Evolutionary conservation across 306 rosid species (phyloP).

Genomic region (Senna tora): DNA sequence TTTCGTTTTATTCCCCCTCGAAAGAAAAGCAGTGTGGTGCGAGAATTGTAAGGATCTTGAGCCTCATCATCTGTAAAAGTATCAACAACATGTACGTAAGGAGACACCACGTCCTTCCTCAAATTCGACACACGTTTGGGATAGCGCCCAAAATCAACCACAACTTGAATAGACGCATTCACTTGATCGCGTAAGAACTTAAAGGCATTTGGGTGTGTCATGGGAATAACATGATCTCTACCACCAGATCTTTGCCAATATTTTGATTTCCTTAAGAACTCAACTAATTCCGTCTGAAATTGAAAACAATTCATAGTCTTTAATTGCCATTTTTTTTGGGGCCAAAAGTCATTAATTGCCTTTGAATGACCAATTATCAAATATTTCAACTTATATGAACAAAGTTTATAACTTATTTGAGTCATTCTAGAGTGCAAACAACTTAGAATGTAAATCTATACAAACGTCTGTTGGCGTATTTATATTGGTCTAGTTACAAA

Average conservation of each 20-base stretch:
- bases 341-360: no score
- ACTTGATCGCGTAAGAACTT: slow-evolving; percentile 61
- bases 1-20: slow-evolving; percentile 68
- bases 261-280: slow-evolving; percentile 56
- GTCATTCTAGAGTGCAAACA: no score
- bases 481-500: no score
- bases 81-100: slow-evolving; percentile 72
- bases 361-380: background rate
- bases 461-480: no score
- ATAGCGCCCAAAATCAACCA: slow-evolving; percentile 74
- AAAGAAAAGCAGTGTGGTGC: slow-evolving; percentile 64
- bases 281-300: slow-evolving; percentile 56
- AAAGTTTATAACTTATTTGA: no score
- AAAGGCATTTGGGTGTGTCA: slow-evolving; percentile 83
- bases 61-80: slow-evolving; percentile 58
- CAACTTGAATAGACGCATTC: slow-evolving; percentile 64
- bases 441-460: no score
- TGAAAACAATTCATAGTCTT: slow-evolving; percentile 17
- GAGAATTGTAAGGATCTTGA: slow-evolving; percentile 61
- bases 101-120: slow-evolving; percentile 68
- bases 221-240: slow-evolving; percentile 70
- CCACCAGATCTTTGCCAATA: slow-evolving; percentile 69
- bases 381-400: background rate
- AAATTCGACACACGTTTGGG: slow-evolving; percentile 62
- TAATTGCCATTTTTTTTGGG: no score